These are phyloP conservation scores for Aspergillus puulaauensis DNA, from an alignment of 2,329 filamentous ascomycete species.

Conservation along the genomic window DNA sequence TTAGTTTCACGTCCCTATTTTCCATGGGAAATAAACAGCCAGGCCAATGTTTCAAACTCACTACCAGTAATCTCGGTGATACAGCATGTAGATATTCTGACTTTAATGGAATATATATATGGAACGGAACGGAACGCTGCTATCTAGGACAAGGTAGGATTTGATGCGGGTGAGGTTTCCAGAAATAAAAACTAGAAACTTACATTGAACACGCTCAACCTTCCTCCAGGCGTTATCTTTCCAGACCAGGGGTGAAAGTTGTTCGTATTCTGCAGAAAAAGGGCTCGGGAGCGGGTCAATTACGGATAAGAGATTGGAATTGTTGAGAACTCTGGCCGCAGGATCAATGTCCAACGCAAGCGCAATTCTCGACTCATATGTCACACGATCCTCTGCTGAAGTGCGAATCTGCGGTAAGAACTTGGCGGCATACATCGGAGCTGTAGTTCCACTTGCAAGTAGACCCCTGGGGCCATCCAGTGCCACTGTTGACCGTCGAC, in stretches of 20 bases:
- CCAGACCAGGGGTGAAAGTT: slow-evolving; percentile 37
- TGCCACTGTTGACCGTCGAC: slow-evolving; percentile 45
- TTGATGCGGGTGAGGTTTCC: too few relatives aligned
- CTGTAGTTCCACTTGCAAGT: slow-evolving; percentile 70
- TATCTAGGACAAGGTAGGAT: too few relatives aligned
- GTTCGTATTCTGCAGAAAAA: slow-evolving; percentile 28
- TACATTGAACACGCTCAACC: slow-evolving; percentile 32
- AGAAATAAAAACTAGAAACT: slow-evolving; percentile 19
- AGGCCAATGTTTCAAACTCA: neutral
- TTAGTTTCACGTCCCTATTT: neutral
- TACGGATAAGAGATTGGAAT: slow-evolving; percentile 31
- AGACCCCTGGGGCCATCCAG: slow-evolving; percentile 64
- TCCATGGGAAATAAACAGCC: neutral
- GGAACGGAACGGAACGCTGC: neutral
- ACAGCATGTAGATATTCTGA: neutral
- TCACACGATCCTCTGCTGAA: slow-evolving; percentile 62
- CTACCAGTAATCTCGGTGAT: neutral
- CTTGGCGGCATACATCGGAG: slow-evolving; percentile 60
- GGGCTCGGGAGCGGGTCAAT: slow-evolving; percentile 24
- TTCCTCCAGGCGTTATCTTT: slow-evolving; percentile 40
- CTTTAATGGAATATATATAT: neutral
- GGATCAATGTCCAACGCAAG: slow-evolving; percentile 78
- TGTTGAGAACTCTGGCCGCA: slow-evolving; percentile 64
- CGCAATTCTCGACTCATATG: slow-evolving; percentile 73
- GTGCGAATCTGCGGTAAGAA: slow-evolving; percentile 52